Evolutionary conservation across 768 basidiomycete species (phyloP).

Genomic region (Lactarius pseudohatsudake): DNA sequence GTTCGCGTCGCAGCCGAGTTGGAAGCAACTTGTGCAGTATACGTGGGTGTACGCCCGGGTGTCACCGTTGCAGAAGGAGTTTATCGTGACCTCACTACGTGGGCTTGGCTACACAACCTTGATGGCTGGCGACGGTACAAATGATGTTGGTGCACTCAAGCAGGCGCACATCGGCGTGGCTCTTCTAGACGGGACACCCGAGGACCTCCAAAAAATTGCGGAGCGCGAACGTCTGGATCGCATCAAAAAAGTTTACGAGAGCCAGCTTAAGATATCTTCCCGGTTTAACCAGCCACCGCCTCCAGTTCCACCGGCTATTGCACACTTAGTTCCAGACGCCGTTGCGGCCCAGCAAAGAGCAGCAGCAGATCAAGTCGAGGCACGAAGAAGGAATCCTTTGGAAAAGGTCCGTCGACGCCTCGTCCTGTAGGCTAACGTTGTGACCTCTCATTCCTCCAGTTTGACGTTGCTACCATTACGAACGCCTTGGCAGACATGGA

Average conservation of each 20-base stretch:
- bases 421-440: background rate
- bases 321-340: slow-evolving; percentile 84
- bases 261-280: slow-evolving; percentile 85
- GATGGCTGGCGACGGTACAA: slow-evolving; percentile 99
- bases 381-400: slow-evolving; percentile 82
- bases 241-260: slow-evolving; percentile 96
- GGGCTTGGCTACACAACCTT: slow-evolving; percentile 87
- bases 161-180: slow-evolving; percentile 98
- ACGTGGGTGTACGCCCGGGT: slow-evolving; percentile 99
- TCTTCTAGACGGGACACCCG: slow-evolving; percentile 83
- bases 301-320: slow-evolving; percentile 85
- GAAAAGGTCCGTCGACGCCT: slow-evolving; percentile 63
- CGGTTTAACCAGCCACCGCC: slow-evolving; percentile 94
- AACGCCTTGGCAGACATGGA: slow-evolving; percentile 91
- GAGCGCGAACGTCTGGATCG: slow-evolving; percentile 88
- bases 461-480: slow-evolving; percentile 76
- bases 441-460: slow-evolving; percentile 44
- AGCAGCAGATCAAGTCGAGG: slow-evolving; percentile 57
- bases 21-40: slow-evolving; percentile 84
- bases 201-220: slow-evolving; percentile 91
- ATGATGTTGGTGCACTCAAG: slow-evolving; percentile 97
- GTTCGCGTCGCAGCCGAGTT: slow-evolving; percentile 66
- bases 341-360: slow-evolving; percentile 88
- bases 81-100: slow-evolving; percentile 89
- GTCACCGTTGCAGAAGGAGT: slow-evolving; percentile 93